These are phyloP conservation scores for Eragrostis tef DNA, from an alignment of 202 grass and related monocot species.

Conservation along the genomic window DNA sequence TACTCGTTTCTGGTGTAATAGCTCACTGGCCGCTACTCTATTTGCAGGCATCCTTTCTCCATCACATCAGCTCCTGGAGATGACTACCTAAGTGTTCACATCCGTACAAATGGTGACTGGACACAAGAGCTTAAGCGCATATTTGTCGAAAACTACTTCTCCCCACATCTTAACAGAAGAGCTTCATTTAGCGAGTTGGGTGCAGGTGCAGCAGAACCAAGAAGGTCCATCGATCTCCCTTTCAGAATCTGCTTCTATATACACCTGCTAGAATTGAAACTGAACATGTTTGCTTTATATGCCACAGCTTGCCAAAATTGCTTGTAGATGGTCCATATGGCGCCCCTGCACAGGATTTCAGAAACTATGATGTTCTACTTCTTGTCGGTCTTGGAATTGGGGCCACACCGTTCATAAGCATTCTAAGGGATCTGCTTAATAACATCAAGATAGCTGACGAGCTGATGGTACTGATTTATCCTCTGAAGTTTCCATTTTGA, in stretches of 20 bases:
- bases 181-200: constrained; percentile 70
- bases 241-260: not conserved
- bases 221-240: constrained; percentile 56
- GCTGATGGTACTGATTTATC: constrained; percentile 66
- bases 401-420: constrained; percentile 97
- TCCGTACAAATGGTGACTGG: constrained; percentile 91
- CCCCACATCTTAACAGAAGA: constrained; percentile 61
- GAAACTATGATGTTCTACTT: constrained; percentile 95
- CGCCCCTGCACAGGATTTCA: constrained; percentile 92
- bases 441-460: constrained; percentile 98
- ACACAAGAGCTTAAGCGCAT: constrained; percentile 93
- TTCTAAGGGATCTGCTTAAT: constrained; percentile 91
- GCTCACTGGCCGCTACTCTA: constrained; percentile 22
- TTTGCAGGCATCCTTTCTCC: constrained; percentile 92
- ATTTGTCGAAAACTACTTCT: constrained; percentile 81
- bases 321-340: constrained; percentile 96
- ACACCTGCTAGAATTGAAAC: constrained; percentile 31
- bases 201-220: constrained; percentile 59
- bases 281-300: constrained; percentile 29
- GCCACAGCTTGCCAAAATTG: constrained; percentile 79
- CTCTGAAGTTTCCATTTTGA: not conserved
- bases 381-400: constrained; percentile 95
- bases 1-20: constrained; percentile 39
- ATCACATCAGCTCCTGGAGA: constrained; percentile 98
- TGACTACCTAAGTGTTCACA: constrained; percentile 92